Base-by-base conservation (phyloP, 2,329 filamentous ascomycete species). In the Knoxdaviesia proteae region DNA sequence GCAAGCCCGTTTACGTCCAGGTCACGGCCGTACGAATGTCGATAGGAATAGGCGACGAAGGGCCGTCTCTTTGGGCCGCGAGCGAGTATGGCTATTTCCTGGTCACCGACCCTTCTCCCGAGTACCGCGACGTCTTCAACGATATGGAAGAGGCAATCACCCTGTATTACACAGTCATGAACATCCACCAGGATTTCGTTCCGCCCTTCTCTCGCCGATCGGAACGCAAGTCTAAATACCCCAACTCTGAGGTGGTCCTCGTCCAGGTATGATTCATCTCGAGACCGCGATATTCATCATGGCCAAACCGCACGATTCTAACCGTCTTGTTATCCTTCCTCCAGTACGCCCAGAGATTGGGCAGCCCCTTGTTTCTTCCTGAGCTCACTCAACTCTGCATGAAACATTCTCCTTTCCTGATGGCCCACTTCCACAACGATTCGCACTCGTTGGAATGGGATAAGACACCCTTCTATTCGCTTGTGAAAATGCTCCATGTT, bases 31-130 rank as follows among this genome's bases (percentile, higher is more conserved):
- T 42, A 6, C 43, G 44, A 30, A 47, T 47, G 47, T 70, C 74
- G 31, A 71, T 78, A 33, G 69, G 69, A 39, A 58, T 61, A 38
- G 58, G 59, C 31, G 53, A 61, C 9, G 66, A 70, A 41, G 61
- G 64, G 11, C 64, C 71, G 4, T 62, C 70, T n/a, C 61, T 81
- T 32, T 84, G 80, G 80, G 74, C 77, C 1, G 62, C 66, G 32
- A 75, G 75, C 35, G 55, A 62, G 43, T 68, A 74, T 8, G 79
- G 77, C 38, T 84, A 78, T 77, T 83, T 74, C 53, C 70, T 77
- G 51, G 66, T 84, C 37, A 32, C 44, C 32, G 61, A 61, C 33
- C 77, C 80, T 1, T 61, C 69, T n/a, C 52, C 61, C 7, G 55
- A 58, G 3, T 86, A 82, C 54, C 58, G 60, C 41, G 50, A 57